Base-by-base conservation (phyloP, 768 basidiomycete species). In the Pulveroboletus sp. region DNA sequence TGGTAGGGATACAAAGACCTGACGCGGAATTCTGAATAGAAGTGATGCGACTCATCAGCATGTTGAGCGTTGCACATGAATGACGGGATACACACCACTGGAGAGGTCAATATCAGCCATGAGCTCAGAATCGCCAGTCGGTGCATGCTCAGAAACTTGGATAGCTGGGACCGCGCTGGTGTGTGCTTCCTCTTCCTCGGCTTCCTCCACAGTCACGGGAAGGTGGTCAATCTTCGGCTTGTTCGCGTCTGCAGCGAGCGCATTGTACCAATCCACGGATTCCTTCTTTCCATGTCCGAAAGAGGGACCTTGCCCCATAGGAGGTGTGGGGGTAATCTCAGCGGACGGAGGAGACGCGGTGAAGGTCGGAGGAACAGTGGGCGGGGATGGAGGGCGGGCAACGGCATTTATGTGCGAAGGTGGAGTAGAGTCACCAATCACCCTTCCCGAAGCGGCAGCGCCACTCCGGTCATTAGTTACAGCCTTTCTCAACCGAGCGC, bases 241-340 rank as follows among this genome's bases (percentile, higher is more conserved):
- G 70, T 95, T 85, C 3, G 27, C 51, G 24, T 65, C 63, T 33
- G 86, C 87, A 12, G 94, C 93, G 12, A 95, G 75, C 27, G 85
- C 87, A 43, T 84, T 79, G 63, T 90, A 93, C 94, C 94, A 98
- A 59, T 92, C 94, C 4, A 95, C 86, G 7, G 85, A 87, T 66
- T 93, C 87, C 50, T 84, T 74, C 58, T 86, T 79, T 46, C 69
- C 76, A 29, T 75, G 69, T 32, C 62, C 53, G 32, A 55, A 47
- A 29, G 58, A 66, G 33, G 33, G 47, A 41, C 36, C 47, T 43
- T 49, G 29, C 16, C 34, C 55, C 45, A 62, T 61, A 2, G 40
- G 34, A 20, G 57, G 51, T 19, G 32, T 50, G 35, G 24, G 57
- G 12, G 58, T 52, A 8, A 52, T 50, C 32, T 63, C 57, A 12